Base-by-base conservation (phyloP, 2,329 filamentous ascomycete species). In the Xylariaceae sp. region DNA sequence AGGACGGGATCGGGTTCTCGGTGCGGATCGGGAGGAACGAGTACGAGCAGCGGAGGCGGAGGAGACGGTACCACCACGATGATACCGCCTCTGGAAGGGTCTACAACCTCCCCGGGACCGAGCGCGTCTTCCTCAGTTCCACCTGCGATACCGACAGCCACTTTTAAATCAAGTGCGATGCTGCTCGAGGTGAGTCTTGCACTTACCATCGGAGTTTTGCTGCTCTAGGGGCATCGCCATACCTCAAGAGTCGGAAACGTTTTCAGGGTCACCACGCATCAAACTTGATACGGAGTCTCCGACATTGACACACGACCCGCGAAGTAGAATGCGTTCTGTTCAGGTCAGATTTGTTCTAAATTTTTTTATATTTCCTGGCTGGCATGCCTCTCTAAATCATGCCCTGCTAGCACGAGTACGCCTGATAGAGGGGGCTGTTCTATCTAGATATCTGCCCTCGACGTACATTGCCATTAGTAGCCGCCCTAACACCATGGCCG, bases 381-480 rank as follows among this genome's bases (percentile, higher is more conserved):
- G 57, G 62, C 51, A 62, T 60, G 61, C 58, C 59, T 67, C 62
- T 66, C 65, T 63, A 61, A 61, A 59, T 59, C 61, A 65, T 67
- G 62, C 63, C 60, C 53, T 59, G 53, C 56, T 55, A 23, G 61
- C 57, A 59, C 55, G 58, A 47, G 13, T 56, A 35, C 54, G 58
- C 60, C 60, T 55, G 57, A 60, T 57, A 62, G 61, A 58, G 58
- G 23, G 23, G 23, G 57, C 57, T 53, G 57, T 65, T 51, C 59
- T 63, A 68, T 66, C 64, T 58, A 56, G 66, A 64, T 62, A 62
- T 68, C 63, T 67, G 67, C 64, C 54, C 53, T 63, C 62, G 67
- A 63, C 65, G 61, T 67, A 67, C 68, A 68, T 60, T 59, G 60
- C 62, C 62, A 61, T 61, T 61, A 61, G 48, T 59, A 57, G 58